Base-by-base conservation (phyloP, 345 rosid species). In the Passiflora organensis region DNA sequence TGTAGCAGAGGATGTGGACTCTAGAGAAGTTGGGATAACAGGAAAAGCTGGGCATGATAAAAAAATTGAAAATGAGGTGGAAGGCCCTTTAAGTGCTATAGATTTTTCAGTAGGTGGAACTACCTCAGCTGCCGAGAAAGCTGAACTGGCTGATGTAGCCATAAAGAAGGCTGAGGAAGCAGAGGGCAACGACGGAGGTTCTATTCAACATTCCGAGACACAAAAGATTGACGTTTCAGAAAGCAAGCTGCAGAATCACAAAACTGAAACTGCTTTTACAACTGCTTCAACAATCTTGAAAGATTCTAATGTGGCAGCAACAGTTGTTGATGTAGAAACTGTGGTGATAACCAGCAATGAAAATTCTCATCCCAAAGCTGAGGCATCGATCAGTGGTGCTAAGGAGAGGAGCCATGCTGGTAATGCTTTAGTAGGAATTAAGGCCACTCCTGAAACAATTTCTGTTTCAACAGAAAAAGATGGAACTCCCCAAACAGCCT, bases 31-130 rank as follows among this genome's bases (percentile, higher is more conserved):
- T 38, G 48, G 32, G 13, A 10, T 22, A 55, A 20, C 39, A 34
- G 57, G 43, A 41, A 34, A 24, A 47, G 65, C 60, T 48, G 32
- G 42, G 41, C 58, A 43, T 25, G 62, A 50, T 63, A 22, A 22
- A 48, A 53, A 39, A 46, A 48, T 23, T 53, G 61, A 65, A 53
- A 69, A 53, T 57, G 71, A 53, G 19, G 61, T 20, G 3, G 64
- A 60, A n/a, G 46, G 42, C 51, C 20, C 54, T 60, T 21, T 49
- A 4, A 37, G 11, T 28, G 51, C 11, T 10, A 32, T 37, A 19
- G 62, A 19, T 38, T 22, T 43, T 19, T 34, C 34, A 28, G 18
- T 10, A 1, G 54, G 23, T 50, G 70, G 58, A 28, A 46, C 24
- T 19, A 60, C 20, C 47, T 20, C n/a, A 20, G 62, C 15, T 36